These are phyloP conservation scores for Podila verticillata DNA, from an alignment of 192 early-diverging fungal species.

Conservation along the genomic window DNA sequence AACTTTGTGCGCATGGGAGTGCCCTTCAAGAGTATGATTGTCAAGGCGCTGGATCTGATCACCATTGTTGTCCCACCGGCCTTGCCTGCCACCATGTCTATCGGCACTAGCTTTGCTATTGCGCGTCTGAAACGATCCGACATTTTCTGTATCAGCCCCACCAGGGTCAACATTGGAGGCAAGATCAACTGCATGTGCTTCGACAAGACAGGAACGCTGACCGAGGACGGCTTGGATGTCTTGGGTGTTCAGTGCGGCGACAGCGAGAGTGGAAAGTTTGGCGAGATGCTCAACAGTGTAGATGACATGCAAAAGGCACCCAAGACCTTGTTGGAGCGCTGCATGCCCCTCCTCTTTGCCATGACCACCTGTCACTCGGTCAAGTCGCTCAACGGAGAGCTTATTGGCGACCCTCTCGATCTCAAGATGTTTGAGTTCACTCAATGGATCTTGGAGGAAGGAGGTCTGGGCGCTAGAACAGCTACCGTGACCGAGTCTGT, in stretches of 20 bases:
- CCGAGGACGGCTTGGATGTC: conserved; percentile 95
- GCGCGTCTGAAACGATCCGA: conserved; percentile 76
- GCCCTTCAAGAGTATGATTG: conserved; percentile 72
- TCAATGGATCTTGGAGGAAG: conserved; percentile 93
- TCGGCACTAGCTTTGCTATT: conserved; percentile 97
- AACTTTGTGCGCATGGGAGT: conserved; percentile 90
- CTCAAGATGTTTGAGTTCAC: conserved; percentile 98
- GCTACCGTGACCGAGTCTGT: conserved; percentile 11
- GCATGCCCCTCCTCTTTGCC: conserved; percentile 61
- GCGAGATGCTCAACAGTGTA: conserved; percentile 56
- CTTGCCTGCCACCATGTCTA: conserved; percentile 96
- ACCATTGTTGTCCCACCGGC: conserved; percentile 98
- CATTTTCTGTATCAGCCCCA: conserved; percentile 95
- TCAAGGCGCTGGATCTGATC: conserved; percentile 95
- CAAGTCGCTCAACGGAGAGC: conserved; percentile 88
- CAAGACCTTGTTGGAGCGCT: conserved; percentile 17
- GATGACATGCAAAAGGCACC: conserved; percentile 53
- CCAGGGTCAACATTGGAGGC: conserved; percentile 95
- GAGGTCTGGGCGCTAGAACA: conserved; percentile 54
- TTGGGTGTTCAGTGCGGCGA: conserved; percentile 83
- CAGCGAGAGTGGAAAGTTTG: conserved; percentile 54
- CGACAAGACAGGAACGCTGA: conserved; percentile 98
- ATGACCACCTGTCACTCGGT: conserved; percentile 87
- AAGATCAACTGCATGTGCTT: conserved; percentile 97
- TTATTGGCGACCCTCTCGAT: conserved; percentile 96